Evolutionary conservation across 208 protist species (phyloP), one percentile per base, ranked within the genome.

Genomic region (Trypanosoma cruzi): DNA sequence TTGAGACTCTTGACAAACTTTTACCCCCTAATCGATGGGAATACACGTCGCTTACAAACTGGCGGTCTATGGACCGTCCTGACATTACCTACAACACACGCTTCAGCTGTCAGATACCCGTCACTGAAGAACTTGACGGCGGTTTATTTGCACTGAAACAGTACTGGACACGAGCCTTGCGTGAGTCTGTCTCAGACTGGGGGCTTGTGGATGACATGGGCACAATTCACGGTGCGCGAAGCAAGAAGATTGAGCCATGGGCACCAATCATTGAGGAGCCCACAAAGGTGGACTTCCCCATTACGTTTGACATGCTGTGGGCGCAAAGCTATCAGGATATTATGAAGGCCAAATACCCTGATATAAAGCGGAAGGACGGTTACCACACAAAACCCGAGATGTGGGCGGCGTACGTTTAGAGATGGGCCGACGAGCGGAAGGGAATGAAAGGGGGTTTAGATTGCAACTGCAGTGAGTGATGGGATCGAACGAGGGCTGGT

Each of bases 231-330:
- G 63, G 81, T 29, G 81, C 79, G 1, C 87, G 89, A 50, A 89
- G 87, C 70, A 94, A 93, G 68, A 75, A 70, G 61, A 96, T 96
- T 67, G 89, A 96, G 76, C 92, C 89, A 16, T 96, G 89, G 89
- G 92, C 92, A 0, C 92, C 92, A 16, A 86, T 90, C 46, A 80
- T 96, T 54, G 92, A 96, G 74, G 87, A 96, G 74, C 92, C 92
- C 2, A 93, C 89, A 40, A 86, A 90, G 71, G 62, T 77, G 3
- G 92, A 94, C 69, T 94, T 94, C 65, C 92, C 92, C 22, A 90
- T 94, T 69, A 94, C 92, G 44, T 75, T 88, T 52, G 92, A 96
- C 68, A 94, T 96, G 92, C 70, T 96, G 5, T 96, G 88, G 88
- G 88, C 88, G 49, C 88, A 82, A 26, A 78, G 87, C 57, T 96